Evolutionary conservation across 306 rosid species (phyloP).

Genomic region (Canavalia ensiformis): DNA sequence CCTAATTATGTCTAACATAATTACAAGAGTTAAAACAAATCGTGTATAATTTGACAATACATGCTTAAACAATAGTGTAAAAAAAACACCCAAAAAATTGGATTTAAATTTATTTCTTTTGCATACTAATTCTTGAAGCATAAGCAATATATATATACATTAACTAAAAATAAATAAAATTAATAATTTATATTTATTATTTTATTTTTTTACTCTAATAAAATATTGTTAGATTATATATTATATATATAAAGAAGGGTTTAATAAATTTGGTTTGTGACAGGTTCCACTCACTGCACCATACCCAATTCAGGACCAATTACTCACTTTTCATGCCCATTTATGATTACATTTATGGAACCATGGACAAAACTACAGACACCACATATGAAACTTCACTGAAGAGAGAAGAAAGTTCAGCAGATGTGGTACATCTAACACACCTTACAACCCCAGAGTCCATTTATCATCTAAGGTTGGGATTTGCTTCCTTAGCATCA

Average conservation of each 20-base stretch:
- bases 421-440: slow-evolving; percentile 67
- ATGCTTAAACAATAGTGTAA: no score
- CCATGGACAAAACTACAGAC: slow-evolving; percentile 65
- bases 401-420: slow-evolving; percentile 50
- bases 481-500: slow-evolving; percentile 71
- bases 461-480: slow-evolving; percentile 66
- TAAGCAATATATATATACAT: no score
- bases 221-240: no score
- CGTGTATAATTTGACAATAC: no score
- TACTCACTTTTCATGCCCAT: slow-evolving; percentile 82
- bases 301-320: slow-evolving; percentile 78
- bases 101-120: no score
- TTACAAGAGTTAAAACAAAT: no score
- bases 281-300: slow-evolving; percentile 83
- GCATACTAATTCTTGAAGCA: no score
- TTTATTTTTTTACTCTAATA: no score
- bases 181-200: no score
- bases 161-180: no score
- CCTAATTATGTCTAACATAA: no score
- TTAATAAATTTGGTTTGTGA: slow-evolving; percentile 10
- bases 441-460: slow-evolving; percentile 80
- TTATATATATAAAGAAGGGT: not conserved
- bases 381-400: slow-evolving; percentile 56
- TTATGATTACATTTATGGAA: slow-evolving; percentile 73
- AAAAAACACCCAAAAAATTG: no score